Evolutionary conservation across 495 filamentous ascomycete species (phyloP).

Genomic region (Hypoxylon subgilvum): DNA sequence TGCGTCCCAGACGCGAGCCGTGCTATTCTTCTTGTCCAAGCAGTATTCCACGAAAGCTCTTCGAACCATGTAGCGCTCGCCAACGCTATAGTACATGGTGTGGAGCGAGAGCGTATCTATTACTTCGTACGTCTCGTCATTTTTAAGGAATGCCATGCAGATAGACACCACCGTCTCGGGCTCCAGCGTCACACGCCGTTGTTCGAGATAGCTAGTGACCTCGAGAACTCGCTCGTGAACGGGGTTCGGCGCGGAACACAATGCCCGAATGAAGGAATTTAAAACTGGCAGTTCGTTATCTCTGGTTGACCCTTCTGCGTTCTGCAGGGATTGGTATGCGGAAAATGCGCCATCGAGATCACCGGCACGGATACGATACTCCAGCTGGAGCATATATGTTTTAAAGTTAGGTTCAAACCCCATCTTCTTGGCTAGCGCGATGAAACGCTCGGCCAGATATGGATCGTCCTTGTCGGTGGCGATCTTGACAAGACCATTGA

Average conservation of each 20-base stretch:
- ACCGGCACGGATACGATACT: slow-evolving; percentile 70
- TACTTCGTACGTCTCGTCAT: slow-evolving; percentile 74
- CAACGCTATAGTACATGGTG: slow-evolving; percentile 64
- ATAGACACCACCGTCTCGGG: slow-evolving; percentile 74
- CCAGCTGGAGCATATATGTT: slow-evolving; percentile 75
- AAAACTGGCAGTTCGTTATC: slow-evolving; percentile 66
- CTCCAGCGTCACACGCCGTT: slow-evolving; percentile 70
- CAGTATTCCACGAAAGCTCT: slow-evolving; percentile 69
- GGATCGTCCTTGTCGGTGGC: slow-evolving; percentile 73
- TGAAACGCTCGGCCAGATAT: slow-evolving; percentile 74
- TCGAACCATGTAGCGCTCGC: slow-evolving; percentile 68
- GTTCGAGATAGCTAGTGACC: slow-evolving; percentile 76
- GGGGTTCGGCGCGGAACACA: slow-evolving; percentile 61
- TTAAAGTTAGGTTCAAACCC: slow-evolving; percentile 65
- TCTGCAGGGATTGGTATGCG: slow-evolving; percentile 66
- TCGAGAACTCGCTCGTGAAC: slow-evolving; percentile 70
- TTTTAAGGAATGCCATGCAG: slow-evolving; percentile 69
- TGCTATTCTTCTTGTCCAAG: slow-evolving; percentile 64
- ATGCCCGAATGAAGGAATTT: slow-evolving; percentile 76
- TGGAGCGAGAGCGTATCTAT: slow-evolving; percentile 77
- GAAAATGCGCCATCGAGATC: slow-evolving; percentile 71
- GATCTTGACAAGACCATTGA: slow-evolving; percentile 76
- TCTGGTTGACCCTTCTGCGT: slow-evolving; percentile 53
- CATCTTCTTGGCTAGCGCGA: slow-evolving; percentile 65
- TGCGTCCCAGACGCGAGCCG: slow-evolving; percentile 74